These are phyloP conservation scores for Eutrema yunnanense DNA, from an alignment of 345 rosid species.

Conservation along the genomic window DNA sequence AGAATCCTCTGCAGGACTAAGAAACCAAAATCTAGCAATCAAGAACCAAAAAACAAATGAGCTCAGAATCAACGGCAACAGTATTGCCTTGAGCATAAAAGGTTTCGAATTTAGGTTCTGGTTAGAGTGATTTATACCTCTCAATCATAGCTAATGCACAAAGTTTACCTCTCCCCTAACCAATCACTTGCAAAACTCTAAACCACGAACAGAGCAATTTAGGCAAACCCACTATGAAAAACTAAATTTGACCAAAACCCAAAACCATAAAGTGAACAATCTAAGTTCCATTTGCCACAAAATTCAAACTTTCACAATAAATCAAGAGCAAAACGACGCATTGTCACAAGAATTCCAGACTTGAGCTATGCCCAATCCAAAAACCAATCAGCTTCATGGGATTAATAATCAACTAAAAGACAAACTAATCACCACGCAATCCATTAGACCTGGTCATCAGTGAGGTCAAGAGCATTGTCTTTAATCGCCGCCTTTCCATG, in stretches of 20 bases:
- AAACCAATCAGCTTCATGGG: neutral
- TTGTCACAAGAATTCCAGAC: neutral
- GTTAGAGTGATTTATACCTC: neutral
- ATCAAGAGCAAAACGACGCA: neutral
- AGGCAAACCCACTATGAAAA: neutral
- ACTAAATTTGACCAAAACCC: neutral
- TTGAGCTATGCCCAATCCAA: conserved; percentile 1
- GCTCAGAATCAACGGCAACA: neutral
- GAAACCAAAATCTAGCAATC: neutral
- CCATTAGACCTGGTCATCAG: conserved; percentile 60
- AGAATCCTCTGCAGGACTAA: neutral
- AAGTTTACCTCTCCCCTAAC: too few species aligned
- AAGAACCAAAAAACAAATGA: neutral
- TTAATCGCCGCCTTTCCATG: conserved; percentile 29
- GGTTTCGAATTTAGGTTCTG: neutral
- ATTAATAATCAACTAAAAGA: neutral
- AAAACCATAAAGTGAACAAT: neutral
- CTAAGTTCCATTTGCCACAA: neutral
- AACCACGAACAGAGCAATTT: conserved; percentile 7
- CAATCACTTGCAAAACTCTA: neutral
- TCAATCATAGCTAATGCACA: neutral
- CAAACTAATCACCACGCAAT: neutral
- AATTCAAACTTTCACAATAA: conserved; percentile 8
- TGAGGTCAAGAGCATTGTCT: conserved; percentile 53
- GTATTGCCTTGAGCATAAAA: neutral